A percentile compares a stretch with the other conserved stretches of the same genome.
Evolutionary conservation across 176 grass and related monocot genomes (phyloP).

Genomic region (Carex scoparia): DNA sequence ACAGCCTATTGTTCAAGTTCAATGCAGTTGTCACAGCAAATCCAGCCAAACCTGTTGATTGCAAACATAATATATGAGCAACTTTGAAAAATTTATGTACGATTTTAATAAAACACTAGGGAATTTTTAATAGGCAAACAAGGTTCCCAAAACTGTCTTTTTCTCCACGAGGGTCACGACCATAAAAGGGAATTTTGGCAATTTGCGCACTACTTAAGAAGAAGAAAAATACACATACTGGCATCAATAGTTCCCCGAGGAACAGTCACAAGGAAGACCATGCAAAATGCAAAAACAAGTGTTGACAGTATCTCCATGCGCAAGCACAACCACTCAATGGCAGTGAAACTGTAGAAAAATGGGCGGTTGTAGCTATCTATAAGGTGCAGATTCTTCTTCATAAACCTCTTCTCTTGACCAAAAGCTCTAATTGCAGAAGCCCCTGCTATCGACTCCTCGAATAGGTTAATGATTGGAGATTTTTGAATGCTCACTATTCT

Average conservation of each 20-base stretch:
- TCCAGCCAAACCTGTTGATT: conserved; percentile 85
- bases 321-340: conserved; percentile 97
- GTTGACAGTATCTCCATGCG: conserved; percentile 95
- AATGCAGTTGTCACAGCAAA: conserved; percentile 90
- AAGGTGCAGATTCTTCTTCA: conserved; percentile 93
- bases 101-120: neutral
- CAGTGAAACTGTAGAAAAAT: conserved; percentile 95
- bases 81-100: neutral
- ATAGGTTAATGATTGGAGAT: conserved; percentile 95
- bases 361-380: conserved; percentile 92
- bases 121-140: neutral
- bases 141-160: neutral
- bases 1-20: conserved; percentile 92
- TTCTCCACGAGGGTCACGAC: neutral
- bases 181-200: neutral
- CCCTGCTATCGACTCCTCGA: conserved; percentile 95
- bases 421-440: conserved; percentile 92
- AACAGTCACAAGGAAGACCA: conserved; percentile 94
- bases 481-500: conserved; percentile 95
- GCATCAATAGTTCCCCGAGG: conserved; percentile 96
- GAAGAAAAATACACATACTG: conserved; percentile 54
- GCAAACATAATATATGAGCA: conserved; percentile 15
- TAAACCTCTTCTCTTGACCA: conserved; percentile 93
- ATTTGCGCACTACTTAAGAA: neutral
- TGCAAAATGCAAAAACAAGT: conserved; percentile 94